These are phyloP conservation scores for Cercospora sp. DNA, from an alignment of 2,329 filamentous ascomycete genomes.

Conservation along the genomic window DNA sequence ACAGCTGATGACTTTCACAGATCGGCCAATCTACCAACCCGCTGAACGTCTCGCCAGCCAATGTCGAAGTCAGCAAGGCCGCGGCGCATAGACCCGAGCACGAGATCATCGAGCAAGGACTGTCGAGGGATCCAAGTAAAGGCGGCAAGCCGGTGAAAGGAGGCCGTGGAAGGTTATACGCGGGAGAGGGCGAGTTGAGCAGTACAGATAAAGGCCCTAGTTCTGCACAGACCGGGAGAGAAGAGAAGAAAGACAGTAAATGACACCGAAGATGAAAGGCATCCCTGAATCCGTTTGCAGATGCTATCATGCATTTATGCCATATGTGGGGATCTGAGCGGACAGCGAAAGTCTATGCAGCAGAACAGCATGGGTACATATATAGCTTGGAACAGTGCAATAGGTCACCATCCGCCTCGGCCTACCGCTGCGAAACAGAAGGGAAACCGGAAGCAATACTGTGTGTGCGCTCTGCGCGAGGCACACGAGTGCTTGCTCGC, in stretches of 20 bases:
- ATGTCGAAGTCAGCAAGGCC: conserved; percentile 9
- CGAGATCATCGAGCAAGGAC: background rate
- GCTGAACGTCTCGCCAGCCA: conserved; percentile 9
- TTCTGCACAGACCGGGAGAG: background rate
- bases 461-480: no score
- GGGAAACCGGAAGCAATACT: no score
- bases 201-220: background rate
- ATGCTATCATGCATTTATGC: background rate
- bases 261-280: background rate
- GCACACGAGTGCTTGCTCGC: no score
- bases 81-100: conserved; percentile 11
- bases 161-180: background rate
- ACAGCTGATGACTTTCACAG: background rate
- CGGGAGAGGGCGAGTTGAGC: conserved; percentile 1
- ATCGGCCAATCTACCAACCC: conserved; percentile 5
- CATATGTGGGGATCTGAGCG: background rate
- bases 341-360: background rate
- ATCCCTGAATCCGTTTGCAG: background rate
- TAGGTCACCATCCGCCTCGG: background rate
- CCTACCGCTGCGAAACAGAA: no score
- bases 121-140: background rate
- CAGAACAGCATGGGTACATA: background rate
- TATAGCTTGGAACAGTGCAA: background rate
- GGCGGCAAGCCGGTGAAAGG: conserved; percentile 2
- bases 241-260: background rate